Evolutionary conservation across 306 rosid species (phyloP).

Genomic region (Hippophae tibetana): DNA sequence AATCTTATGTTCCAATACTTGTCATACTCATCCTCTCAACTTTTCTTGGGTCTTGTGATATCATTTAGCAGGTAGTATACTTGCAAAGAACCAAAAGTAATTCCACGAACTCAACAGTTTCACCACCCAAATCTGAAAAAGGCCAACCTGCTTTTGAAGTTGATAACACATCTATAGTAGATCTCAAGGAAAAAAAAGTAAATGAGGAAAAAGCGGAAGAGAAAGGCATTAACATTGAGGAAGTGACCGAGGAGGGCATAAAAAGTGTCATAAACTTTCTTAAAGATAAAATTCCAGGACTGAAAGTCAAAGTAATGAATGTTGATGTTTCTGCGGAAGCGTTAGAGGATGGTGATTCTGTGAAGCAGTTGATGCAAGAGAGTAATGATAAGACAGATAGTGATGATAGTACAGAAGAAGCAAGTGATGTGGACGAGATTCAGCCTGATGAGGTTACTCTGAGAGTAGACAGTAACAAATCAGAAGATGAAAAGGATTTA

Average conservation of each 20-base stretch:
- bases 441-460: conserved; percentile 61
- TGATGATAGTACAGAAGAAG: conserved; percentile 53
- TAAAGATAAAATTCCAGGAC: conserved; percentile 90
- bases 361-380: conserved; percentile 69
- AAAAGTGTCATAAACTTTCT: conserved; percentile 83
- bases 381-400: conserved; percentile 41
- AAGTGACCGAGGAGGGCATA: conserved; percentile 85
- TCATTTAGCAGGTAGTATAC: conserved; percentile 71
- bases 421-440: conserved; percentile 48
- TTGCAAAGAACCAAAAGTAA: conserved; percentile 65
- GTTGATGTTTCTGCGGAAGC: conserved; percentile 54
- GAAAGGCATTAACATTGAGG: conserved; percentile 57
- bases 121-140: conserved; percentile 37
- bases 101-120: conserved; percentile 23
- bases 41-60: conserved; percentile 12
- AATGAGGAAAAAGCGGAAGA: conserved; percentile 56
- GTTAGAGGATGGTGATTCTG: conserved; percentile 47
- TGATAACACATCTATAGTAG: conserved; percentile 48
- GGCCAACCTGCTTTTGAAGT: conserved; percentile 48
- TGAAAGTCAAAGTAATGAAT: conserved; percentile 81
- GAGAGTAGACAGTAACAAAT: conserved; percentile 43
- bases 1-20: no score
- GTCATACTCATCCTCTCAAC: neutral
- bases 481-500: conserved; percentile 62
- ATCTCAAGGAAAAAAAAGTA: conserved; percentile 44